These are phyloP conservation scores for Vitis cinerea DNA, from an alignment of 164 flowering plant genomes.

Conservation along the genomic window DNA sequence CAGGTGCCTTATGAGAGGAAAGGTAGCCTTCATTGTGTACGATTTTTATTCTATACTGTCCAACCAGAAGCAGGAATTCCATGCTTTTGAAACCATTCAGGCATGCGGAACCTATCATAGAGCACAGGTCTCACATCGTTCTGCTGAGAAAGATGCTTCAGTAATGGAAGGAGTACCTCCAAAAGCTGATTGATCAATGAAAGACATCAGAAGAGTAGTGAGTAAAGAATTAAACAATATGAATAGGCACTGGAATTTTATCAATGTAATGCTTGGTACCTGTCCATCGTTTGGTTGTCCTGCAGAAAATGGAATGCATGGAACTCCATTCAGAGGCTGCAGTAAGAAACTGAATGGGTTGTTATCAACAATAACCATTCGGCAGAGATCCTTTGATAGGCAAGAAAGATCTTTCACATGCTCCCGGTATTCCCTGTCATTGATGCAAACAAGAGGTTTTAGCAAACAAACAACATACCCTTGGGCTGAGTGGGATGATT, in stretches of 20 bases:
- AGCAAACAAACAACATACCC: neutral
- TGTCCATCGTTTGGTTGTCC: conserved; percentile 84
- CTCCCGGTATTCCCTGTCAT: conserved; percentile 77
- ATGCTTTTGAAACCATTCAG: conserved; percentile 92
- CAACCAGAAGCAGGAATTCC: conserved; percentile 65
- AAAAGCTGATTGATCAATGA: conserved; percentile 53
- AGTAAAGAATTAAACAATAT: neutral
- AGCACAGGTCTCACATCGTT: conserved; percentile 80
- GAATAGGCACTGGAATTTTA: neutral
- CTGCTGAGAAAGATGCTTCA: conserved; percentile 71
- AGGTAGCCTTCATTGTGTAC: neutral
- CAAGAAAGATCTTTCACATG: conserved; percentile 92
- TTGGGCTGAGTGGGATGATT: neutral
- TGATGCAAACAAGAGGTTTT: neutral
- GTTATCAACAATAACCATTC: conserved; percentile 87
- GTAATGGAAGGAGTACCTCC: conserved; percentile 85
- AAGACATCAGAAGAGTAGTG: neutral
- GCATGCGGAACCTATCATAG: conserved; percentile 86
- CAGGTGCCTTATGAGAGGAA: neutral
- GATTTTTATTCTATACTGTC: conserved; percentile 20
- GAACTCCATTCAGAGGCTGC: conserved; percentile 94
- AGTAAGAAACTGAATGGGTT: conserved; percentile 95
- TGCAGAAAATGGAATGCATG: conserved; percentile 90
- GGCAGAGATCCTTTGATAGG: conserved; percentile 65
- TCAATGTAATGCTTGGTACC: conserved; percentile 36